Conservation (phyloP, 805 yeast species). For the Candida sakaeoensis region DNA sequence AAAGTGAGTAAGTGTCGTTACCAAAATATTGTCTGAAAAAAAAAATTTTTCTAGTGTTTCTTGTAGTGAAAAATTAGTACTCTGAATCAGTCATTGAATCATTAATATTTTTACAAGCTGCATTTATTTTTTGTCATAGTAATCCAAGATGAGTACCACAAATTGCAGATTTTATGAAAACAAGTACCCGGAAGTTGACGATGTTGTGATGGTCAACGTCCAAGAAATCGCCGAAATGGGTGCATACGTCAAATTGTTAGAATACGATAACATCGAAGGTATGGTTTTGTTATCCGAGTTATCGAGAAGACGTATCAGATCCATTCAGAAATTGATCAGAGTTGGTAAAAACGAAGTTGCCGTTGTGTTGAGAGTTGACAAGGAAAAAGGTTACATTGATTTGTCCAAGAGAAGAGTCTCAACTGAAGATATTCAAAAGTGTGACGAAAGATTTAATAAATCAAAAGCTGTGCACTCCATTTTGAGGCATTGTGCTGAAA, state of each 20-base stretch:
- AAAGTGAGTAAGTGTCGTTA: slow-evolving; percentile 2
- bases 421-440: slow-evolving; percentile 94
- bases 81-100: background rate
- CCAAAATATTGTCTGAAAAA: slow-evolving; percentile 3
- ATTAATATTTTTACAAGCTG: background rate
- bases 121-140: background rate
- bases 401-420: slow-evolving; percentile 95
- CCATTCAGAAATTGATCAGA: slow-evolving; percentile 94
- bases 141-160: slow-evolving; percentile 64
- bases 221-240: slow-evolving; percentile 99
- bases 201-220: slow-evolving; percentile 98
- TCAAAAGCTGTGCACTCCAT: slow-evolving; percentile 98
- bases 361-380: slow-evolving; percentile 95
- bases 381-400: slow-evolving; percentile 97
- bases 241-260: slow-evolving; percentile 92
- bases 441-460: slow-evolving; percentile 96
- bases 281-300: slow-evolving; percentile 95
- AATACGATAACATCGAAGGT: slow-evolving; percentile 97
- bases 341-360: slow-evolving; percentile 99
- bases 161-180: slow-evolving; percentile 96
- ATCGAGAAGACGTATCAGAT: slow-evolving; percentile 97
- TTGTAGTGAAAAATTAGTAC: background rate
- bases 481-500: slow-evolving; percentile 96
- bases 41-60: slow-evolving; percentile 2
- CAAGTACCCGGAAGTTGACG: slow-evolving; percentile 98